A percentile compares a stretch with the other conserved stretches of the same genome.
Evolutionary conservation across 106 monocot species (phyloP).

Genomic region (Ottelia alismoides): DNA sequence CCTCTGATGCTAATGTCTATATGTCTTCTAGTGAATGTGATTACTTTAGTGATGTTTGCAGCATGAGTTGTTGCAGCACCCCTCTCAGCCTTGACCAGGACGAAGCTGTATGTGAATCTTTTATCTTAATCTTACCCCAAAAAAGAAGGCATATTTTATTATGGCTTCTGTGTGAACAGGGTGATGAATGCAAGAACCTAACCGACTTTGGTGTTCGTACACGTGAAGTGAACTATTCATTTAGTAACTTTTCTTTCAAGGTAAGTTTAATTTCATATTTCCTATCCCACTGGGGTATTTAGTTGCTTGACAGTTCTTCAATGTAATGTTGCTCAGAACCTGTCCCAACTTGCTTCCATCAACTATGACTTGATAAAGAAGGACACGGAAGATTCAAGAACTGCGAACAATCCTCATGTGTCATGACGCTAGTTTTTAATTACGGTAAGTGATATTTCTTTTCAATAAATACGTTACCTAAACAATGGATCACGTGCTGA

Average conservation of each 20-base stretch:
- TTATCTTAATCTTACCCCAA: background rate
- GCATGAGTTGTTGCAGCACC: slow-evolving; percentile 54
- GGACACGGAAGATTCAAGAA: slow-evolving; percentile 20
- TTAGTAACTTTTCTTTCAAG: slow-evolving; percentile 99
- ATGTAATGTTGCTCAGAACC: slow-evolving; percentile 73
- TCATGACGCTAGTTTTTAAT: no score
- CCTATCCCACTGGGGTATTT: background rate
- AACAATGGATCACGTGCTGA: no score
- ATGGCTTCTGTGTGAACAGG: slow-evolving; percentile 53
- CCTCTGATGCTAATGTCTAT: slow-evolving; percentile 20
- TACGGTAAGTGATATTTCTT: no score
- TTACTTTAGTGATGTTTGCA: slow-evolving; percentile 31
- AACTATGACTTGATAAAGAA: slow-evolving; percentile 95
- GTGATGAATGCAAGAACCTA: slow-evolving; percentile 62
- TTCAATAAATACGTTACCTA: no score
- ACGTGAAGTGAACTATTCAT: slow-evolving; percentile 48
- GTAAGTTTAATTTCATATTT: slow-evolving; percentile 10
- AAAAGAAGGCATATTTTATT: no score
- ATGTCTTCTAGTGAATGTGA: slow-evolving; percentile 23
- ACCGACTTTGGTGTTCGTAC: slow-evolving; percentile 42
- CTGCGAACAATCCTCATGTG: slow-evolving; percentile 20
- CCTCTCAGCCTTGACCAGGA: slow-evolving; percentile 40
- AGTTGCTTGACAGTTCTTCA: no score
- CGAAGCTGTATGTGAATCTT: slow-evolving; percentile 43
- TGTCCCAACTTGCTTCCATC: slow-evolving; percentile 90